Evolutionary conservation across 2,329 filamentous ascomycete species (phyloP).

Genomic region (Diaporthe helianthi): DNA sequence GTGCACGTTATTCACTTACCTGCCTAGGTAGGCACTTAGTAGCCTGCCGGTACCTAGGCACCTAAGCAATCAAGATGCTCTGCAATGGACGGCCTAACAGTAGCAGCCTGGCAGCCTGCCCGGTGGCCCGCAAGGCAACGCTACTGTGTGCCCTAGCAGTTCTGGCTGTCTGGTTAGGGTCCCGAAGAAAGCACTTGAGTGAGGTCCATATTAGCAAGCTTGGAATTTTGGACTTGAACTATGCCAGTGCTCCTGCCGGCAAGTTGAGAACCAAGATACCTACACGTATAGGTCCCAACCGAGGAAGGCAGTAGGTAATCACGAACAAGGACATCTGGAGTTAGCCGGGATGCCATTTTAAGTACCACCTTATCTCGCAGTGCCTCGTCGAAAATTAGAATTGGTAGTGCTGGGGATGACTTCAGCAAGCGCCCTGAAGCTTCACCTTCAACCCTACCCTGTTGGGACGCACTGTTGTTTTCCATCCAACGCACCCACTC

Average conservation of each 20-base stretch:
- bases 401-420: constrained; percentile 5
- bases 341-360: neutral
- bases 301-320: neutral
- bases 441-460: neutral
- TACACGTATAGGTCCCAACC: too few species aligned
- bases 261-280: neutral
- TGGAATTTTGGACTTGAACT: neutral
- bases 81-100: too few species aligned
- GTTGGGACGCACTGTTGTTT: neutral
- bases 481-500: neutral
- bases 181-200: neutral
- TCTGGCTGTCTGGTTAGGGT: too few species aligned
- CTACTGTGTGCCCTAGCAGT: neutral
- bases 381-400: neutral
- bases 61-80: neutral
- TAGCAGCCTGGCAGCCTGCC: too few species aligned
- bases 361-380: neutral
- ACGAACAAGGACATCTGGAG: neutral
- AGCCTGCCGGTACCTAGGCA: constrained; percentile 2
- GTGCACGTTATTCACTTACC: too few species aligned
- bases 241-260: neutral
- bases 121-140: too few species aligned
- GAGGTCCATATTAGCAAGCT: constrained; percentile 13
- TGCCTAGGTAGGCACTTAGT: too few species aligned
- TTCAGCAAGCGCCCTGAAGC: constrained; percentile 6